Evolutionary conservation across 495 filamentous ascomycete genomes (phyloP), one percentile per base, ranked within the genome.

Genomic region (Wilcoxina mikolae): DNA sequence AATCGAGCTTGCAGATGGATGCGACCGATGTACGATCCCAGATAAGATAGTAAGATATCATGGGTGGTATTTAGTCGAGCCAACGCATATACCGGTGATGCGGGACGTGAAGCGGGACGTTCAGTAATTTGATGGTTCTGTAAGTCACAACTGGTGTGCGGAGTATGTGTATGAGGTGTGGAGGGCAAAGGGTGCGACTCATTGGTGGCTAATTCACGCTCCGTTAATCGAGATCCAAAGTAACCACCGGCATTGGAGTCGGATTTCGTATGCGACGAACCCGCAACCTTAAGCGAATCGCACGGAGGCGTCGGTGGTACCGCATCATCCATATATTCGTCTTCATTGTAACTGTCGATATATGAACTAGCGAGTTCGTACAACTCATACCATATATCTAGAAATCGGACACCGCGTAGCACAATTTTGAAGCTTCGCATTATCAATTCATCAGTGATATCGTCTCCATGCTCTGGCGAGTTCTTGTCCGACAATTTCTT

Each of bases 341-440:
- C 70, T 22, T 74, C 72, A 58, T 84, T 73, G 59, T 82, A 78
- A n/a, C n/a, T n/a, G 20, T 75, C 73, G 43, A 82, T 76, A 24
- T 80, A 80, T 54, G 76, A 72, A 68, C 78, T 78, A 39, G 82
- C 66, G 24, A 67, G 71, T 39, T 74, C 69, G 58, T 60, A 59
- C 33, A 55, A 35, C 53, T 90, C 80, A 23, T 86, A 80, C 74
- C 87, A 83, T 3, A 88, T 74, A 62, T 99, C 93, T n/a, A 95
- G 73, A 65, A 99, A 95, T 56, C 80, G 76, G 49, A 95, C 87
- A 31, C 84, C 86, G 54, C 88, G 83, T 53, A 80, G 87, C n/a
- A 93, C 84, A 54, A 95, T 86, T 61, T 85, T 90, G 72, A 93
- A 96, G 0, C 87, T 88, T 65, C 88, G 89, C 47, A 94, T 69